These are phyloP conservation scores for Halteria grandinella DNA, from an alignment of 73 alveolate species.

Conservation along the genomic window DNA sequence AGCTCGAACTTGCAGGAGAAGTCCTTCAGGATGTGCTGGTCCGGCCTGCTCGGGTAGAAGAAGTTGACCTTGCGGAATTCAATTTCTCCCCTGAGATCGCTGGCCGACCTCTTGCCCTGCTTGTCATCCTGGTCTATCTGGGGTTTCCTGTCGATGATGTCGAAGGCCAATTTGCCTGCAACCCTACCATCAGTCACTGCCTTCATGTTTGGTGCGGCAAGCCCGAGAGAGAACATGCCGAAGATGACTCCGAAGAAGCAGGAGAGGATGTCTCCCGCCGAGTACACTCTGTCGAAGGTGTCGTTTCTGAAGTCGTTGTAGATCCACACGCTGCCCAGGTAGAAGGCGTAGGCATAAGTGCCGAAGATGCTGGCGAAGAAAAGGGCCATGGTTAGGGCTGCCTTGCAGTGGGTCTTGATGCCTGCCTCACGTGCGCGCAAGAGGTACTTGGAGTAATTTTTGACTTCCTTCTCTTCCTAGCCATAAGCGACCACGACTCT, in stretches of 20 bases:
- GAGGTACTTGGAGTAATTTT: slow-evolving; percentile 5
- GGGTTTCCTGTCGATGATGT: slow-evolving; percentile 53
- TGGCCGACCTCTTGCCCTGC: background rate
- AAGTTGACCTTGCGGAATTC: slow-evolving; percentile 82
- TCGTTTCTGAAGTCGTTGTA: slow-evolving; percentile 8
- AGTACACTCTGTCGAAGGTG: slow-evolving; percentile 45
- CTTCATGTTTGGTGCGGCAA: slow-evolving; percentile 76
- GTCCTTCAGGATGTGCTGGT: slow-evolving; percentile 43
- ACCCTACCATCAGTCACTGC: slow-evolving; percentile 71
- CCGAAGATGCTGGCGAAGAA: background rate
- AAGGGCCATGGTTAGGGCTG: slow-evolving; percentile 2
- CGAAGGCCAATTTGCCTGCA: slow-evolving; percentile 68
- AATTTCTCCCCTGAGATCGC: slow-evolving; percentile 63
- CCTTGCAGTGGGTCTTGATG: slow-evolving; percentile 4
- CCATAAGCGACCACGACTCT: slow-evolving; percentile 77
- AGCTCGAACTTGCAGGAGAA: slow-evolving; percentile 42
- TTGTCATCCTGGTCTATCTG: slow-evolving; percentile 4
- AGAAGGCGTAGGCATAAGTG: slow-evolving; percentile 42
- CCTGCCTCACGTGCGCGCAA: slow-evolving; percentile 34
- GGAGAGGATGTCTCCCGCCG: slow-evolving; percentile 75
- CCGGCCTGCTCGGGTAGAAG: slow-evolving; percentile 79
- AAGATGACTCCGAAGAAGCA: slow-evolving; percentile 70
- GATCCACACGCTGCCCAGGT: slow-evolving; percentile 35
- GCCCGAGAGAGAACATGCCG: slow-evolving; percentile 62
- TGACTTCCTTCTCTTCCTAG: slow-evolving; percentile 29